Evolutionary conservation across 2,329 filamentous ascomycete genomes (phyloP).

Genomic region (Sclerotinia minor): DNA sequence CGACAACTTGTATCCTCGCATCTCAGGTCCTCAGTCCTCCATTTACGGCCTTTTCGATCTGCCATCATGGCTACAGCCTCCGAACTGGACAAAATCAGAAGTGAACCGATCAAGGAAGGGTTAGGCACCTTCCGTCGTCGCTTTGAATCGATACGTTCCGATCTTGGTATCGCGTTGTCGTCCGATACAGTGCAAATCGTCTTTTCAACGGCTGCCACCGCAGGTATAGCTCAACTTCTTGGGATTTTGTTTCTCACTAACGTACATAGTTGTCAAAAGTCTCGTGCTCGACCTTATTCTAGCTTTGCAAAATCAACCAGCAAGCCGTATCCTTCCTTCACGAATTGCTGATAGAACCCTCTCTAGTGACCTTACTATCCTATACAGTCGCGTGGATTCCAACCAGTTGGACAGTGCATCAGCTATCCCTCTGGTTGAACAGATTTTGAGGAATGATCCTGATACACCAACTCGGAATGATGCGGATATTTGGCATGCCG

Average conservation of each 20-base stretch:
- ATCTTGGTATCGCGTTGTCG: constrained; percentile 14
- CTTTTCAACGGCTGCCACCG: constrained; percentile 27
- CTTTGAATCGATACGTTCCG: constrained; percentile 24
- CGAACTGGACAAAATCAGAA: too few relatives aligned
- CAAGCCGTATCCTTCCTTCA: constrained; percentile 25
- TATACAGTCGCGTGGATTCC: constrained; percentile 7
- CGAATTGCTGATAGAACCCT: constrained; percentile 30
- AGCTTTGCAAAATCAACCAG: constrained; percentile 27
- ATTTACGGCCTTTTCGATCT: constrained; percentile 26
- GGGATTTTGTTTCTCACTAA: constrained; percentile 18
- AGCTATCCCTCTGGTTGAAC: too few relatives aligned
- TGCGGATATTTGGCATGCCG: neutral
- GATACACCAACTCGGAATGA: constrained; percentile 30
- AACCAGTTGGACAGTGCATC: too few relatives aligned
- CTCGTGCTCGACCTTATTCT: constrained; percentile 31
- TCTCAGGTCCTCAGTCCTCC: constrained; percentile 19
- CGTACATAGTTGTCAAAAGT: constrained; percentile 28
- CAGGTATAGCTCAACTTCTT: constrained; percentile 26
- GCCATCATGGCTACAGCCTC: constrained; percentile 25
- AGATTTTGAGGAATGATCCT: neutral
- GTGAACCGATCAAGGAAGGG: too few relatives aligned
- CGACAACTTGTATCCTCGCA: neutral
- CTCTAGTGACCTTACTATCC: constrained; percentile 28
- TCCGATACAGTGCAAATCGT: constrained; percentile 30
- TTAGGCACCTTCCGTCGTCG: too few relatives aligned